Evolutionary conservation across 441 rosid genomes (phyloP), one percentile per base, ranked within the genome.

Genomic region (Raphanus hybrid): DNA sequence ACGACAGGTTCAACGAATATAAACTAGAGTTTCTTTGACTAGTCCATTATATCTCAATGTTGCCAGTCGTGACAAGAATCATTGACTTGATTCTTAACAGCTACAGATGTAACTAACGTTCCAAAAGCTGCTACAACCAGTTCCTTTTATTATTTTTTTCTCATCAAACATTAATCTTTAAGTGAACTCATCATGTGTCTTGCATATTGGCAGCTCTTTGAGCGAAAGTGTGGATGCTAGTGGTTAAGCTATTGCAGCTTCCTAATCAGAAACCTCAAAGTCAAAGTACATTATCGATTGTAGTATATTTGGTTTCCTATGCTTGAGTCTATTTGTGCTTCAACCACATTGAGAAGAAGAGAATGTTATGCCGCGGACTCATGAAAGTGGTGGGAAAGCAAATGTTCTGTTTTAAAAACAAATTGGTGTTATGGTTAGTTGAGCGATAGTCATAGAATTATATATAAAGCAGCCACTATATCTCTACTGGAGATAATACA

Each of bases 1-100:
- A 83, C 78, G 98, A 95, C 34, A 18, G 20, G 20, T 18, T 18
- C 20, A 18, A 18, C 20, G 0, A 18, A 18, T 18, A 18, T 18
- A 18, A 81, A 82, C 83, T 91, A 1, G 98, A 95, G 92, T 97
- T 91, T 43, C 41, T 9, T 20, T 75, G 37, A 55, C 35, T 45
- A 27, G 2, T 35, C 2, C 39, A 6, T 10, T 37, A 37, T 18
- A 18, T 37, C 43, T 37, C 10, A 37, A 37, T 37, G 43, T 37
- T 37, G 43, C 8, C 10, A 37, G 9, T 37, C 43, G 8, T 37
- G 43, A 37, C 43, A 37, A 37, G 43, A 37, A 37, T 37, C 43
- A 37, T 37, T 37, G 3, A 37, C 43, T 37, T 37, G 20, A 37
- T 37, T 37, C 43, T 2, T 37, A 37, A 37, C 43, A 37, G 9